Conservation (phyloP, 2,329 filamentous ascomycete genomes). For the Fusarium sacchari region DNA sequence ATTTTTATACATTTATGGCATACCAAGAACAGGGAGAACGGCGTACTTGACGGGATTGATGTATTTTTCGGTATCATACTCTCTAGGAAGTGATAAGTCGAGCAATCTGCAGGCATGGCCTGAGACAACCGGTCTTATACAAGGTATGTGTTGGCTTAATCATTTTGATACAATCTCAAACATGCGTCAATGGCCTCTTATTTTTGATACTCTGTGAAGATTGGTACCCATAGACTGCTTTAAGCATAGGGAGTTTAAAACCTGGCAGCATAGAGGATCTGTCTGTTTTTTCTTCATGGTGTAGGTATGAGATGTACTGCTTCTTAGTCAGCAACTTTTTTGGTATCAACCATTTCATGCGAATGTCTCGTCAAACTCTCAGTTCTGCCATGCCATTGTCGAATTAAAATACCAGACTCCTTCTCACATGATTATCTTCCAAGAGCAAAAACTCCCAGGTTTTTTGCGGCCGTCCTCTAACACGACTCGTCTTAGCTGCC, state of each 20-base stretch:
- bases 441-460: background rate
- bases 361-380: background rate
- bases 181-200: background rate
- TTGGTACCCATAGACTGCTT: background rate
- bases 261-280: background rate
- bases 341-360: slow-evolving; percentile 31
- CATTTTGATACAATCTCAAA: background rate
- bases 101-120: background rate
- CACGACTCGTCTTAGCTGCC: background rate
- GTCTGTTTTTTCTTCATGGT: background rate
- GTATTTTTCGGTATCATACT: background rate
- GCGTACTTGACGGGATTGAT: slow-evolving; percentile 3
- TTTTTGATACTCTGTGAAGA: background rate
- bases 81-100: background rate
- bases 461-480: background rate
- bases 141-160: background rate
- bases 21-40: slow-evolving; percentile 9
- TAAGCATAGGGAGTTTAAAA: background rate
- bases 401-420: background rate
- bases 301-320: background rate
- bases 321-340: slow-evolving; percentile 39
- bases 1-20: background rate
- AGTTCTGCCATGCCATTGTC: background rate
- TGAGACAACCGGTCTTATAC: background rate
- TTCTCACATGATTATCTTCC: background rate